Base-by-base conservation (phyloP, 805 yeast species). In the Debaryomyces hansenii region DNA sequence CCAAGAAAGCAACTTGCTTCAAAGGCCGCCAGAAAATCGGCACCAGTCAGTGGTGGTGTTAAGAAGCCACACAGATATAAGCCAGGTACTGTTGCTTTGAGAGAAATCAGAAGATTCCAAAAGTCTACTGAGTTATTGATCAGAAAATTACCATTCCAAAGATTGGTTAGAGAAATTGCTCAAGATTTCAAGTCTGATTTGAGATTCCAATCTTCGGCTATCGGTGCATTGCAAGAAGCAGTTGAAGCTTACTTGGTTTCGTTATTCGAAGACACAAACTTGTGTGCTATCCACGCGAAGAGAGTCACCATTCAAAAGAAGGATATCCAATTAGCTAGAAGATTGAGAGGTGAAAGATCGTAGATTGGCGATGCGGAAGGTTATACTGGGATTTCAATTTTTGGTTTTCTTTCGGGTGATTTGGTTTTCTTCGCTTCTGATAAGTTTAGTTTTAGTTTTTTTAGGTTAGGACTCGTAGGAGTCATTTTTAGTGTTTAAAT, bases 251-350 rank as follows among this genome's bases (percentile, higher is more conserved):
- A 90, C 82, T 80, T 94, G 63, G 97, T 92, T 45, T 89, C 96
- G 51, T 76, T 92, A 65, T 94, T 92, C 61, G 98, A 92, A 80
- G 98, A 94, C 74, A 94, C 98, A 57, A 92, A 91, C 80, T 82
- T 92, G 79, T 94, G 97, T 78, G 97, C 98, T 56, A 89, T 90
- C 60, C 99, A 92, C 76, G 99, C 98, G 65, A 92, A 94, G 85
- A 87, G 99, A 78, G 98, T 92, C 61, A 92, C 99, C 56, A 90
- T 92, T 67, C 96, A 90, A 82, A 92, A 90, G 89, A 91, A 91
- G 79, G 99, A 92, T 74, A 89, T 92, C 71, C 96, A 91, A 70
- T 82, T 92, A 69, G 99, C 98, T 59, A 87, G 97, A 80, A 87
- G 98, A 80, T 84, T 92, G 71, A 86, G 97, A 78, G 98, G 97